phyloP scores from a whole-genome alignment of 23 red algal genomes.

The Rhodosorus marinus region DNA sequence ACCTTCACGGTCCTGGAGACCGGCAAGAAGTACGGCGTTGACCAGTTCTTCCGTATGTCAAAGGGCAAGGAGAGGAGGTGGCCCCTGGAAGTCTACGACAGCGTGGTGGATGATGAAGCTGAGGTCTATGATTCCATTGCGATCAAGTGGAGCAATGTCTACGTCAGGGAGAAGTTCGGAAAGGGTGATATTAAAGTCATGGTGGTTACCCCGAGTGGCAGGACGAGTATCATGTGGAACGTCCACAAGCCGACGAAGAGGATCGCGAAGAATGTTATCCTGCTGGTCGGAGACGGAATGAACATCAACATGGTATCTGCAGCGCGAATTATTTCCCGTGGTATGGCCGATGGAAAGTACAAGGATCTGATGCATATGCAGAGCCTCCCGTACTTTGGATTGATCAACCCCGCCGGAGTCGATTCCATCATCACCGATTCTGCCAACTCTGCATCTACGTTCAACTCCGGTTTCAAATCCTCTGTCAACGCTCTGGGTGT shows the following conservation, averaged over 20 bases:
- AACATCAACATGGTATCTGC: slow-evolving; percentile 18
- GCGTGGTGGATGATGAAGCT: slow-evolving; percentile 2
- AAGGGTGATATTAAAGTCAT: slow-evolving; percentile 17
- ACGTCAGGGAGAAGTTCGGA: slow-evolving; percentile 4
- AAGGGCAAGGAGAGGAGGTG: no score
- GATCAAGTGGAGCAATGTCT: slow-evolving; percentile 13
- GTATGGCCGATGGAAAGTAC: slow-evolving; percentile 29
- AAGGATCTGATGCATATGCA: slow-evolving; percentile 23
- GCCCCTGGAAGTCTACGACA: background rate
- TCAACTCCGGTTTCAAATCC: slow-evolving; percentile 20
- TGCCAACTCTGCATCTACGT: slow-evolving; percentile 13
- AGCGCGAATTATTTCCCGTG: slow-evolving; percentile 21
- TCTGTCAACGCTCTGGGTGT: slow-evolving; percentile 19
- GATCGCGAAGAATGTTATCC: slow-evolving; percentile 15
- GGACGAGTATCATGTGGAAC: slow-evolving; percentile 6
- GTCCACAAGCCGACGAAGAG: slow-evolving; percentile 13
- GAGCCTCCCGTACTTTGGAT: slow-evolving; percentile 1
- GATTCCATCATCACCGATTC: slow-evolving; percentile 43
- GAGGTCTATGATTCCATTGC: slow-evolving; percentile 7
- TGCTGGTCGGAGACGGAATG: slow-evolving; percentile 29
- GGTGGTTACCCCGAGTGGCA: slow-evolving; percentile 18
- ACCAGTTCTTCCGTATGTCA: no score
- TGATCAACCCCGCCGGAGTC: slow-evolving; percentile 7
- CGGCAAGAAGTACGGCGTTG: no score
- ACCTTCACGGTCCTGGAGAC: no score